These are phyloP conservation scores for Pseudogymnoascus sp. DNA, from an alignment of 2,329 filamentous ascomycete genomes.

Conservation along the genomic window DNA sequence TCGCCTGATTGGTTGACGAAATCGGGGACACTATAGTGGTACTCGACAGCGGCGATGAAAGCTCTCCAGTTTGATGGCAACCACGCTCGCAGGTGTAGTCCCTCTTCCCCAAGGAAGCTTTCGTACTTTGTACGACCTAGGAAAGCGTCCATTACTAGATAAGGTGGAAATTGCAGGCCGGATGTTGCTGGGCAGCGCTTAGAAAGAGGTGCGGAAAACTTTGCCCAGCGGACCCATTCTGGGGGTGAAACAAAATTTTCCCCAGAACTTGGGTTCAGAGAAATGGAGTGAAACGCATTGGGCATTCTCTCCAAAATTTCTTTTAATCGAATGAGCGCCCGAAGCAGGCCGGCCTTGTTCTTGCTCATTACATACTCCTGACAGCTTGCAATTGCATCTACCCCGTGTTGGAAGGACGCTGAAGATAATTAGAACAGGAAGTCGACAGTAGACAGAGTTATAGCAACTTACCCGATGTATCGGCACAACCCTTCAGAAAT, in stretches of 20 bases:
- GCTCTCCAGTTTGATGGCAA: conserved; percentile 45
- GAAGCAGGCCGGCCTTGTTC: conserved; percentile 41
- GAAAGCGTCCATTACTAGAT: conserved; percentile 47
- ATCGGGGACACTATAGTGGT: conserved; percentile 45
- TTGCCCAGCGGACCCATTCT: conserved; percentile 42
- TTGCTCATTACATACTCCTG: conserved; percentile 47
- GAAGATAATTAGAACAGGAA: not conserved
- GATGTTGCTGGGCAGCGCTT: conserved; percentile 43
- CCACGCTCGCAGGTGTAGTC: conserved; percentile 45
- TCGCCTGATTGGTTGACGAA: conserved; percentile 44
- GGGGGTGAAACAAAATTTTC: conserved; percentile 42
- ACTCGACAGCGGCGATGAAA: conserved; percentile 47
- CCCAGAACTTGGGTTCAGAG: conserved; percentile 42
- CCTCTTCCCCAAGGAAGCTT: conserved; percentile 45
- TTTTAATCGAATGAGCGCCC: conserved; percentile 43
- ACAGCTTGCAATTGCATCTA: conserved; percentile 43
- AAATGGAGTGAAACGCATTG: conserved; percentile 46
- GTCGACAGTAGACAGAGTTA: not conserved
- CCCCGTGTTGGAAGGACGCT: conserved; percentile 43
- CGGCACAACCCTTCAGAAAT: conserved; percentile 42
- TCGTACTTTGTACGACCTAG: conserved; percentile 42
- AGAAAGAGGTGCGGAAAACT: conserved; percentile 43
- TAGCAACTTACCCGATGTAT: conserved; percentile 32
- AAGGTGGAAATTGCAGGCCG: conserved; percentile 44
- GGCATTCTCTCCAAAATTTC: conserved; percentile 46